Evolutionary conservation across 1,139 yeast species (phyloP).

Genomic region (Hemisphaericaspora subhashii): DNA sequence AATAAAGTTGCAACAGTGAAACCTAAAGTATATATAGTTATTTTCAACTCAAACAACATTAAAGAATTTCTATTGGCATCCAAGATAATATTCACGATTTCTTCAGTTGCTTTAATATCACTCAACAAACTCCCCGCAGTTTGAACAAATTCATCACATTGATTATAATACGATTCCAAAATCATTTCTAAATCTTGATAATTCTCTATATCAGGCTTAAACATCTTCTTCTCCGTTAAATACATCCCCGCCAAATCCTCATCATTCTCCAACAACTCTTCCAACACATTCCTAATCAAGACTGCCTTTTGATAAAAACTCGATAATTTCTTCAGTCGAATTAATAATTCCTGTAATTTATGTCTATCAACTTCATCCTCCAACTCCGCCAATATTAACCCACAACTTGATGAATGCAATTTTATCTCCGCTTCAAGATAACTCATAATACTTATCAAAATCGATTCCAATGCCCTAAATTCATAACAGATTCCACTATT

Average conservation of each 20-base stretch:
- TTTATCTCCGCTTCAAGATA: conserved; percentile 84
- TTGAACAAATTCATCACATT: conserved; percentile 95
- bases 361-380: conserved; percentile 86
- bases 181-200: conserved; percentile 85
- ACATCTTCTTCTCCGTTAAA: conserved; percentile 47
- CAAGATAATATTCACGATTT: conserved; percentile 88
- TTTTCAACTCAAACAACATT: conserved; percentile 83
- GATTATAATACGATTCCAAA: conserved; percentile 89
- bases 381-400: conserved; percentile 74
- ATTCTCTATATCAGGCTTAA: conserved; percentile 35
- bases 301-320: conserved; percentile 84
- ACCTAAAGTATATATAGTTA: conserved; percentile 84
- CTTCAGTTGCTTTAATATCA: conserved; percentile 93
- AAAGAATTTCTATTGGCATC: conserved; percentile 94
- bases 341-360: conserved; percentile 73
- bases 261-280: conserved; percentile 83
- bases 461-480: conserved; percentile 85
- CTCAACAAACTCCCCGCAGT: conserved; percentile 80
- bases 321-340: conserved; percentile 77
- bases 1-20: conserved; percentile 66
- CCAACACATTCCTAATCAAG: conserved; percentile 79
- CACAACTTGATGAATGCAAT: conserved; percentile 69
- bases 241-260: conserved; percentile 89
- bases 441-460: conserved; percentile 79
- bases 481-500: conserved; percentile 55